Base-by-base conservation (phyloP, 768 basidiomycete genomes). In the Heimioporus sp. region DNA sequence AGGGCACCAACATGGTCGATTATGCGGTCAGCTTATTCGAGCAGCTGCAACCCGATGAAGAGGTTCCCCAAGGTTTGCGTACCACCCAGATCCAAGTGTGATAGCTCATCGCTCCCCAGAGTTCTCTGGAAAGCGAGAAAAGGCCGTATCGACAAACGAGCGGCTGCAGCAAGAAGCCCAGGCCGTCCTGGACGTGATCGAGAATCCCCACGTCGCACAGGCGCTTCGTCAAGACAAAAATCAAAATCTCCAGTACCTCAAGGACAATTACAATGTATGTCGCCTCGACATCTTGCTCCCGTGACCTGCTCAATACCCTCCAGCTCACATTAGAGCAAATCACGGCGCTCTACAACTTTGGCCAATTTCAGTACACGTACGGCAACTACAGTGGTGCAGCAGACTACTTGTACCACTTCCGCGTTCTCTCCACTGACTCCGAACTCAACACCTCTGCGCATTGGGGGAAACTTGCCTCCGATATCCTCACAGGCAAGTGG, bases 351-450 rank as follows among this genome's bases (percentile, higher is more conserved):
- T 98, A 99, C 78, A 92, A 94, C 74, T 98, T 96, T 73, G 97
- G 97, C 48, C 90, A 98, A 66, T 98, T 95, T 76, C 95, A 97
- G 74, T 99, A 92, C 73, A 91, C 96, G n/a, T 92, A 92, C 69
- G 97, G 97, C 40, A 92, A 93, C 71, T 99, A 99, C 77, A 87
- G 86, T 62, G 91, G 91, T 44, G 94, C 97, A 15, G 94, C 95
- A 43, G 93, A 98, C 72, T 98, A 97, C 74, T 80, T 99, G 50
- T 98, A 98, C 78, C 96, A 98, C 68, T 99, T 98, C 80, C 92
- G 95, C 50, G 88, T 98, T 20, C 86, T 99, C 54, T 96, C 95
- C 43, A 97, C 94, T 51, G 92, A 96, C 68, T 79, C 80, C 51
- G 90, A 95, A 46, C 88, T 96, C 66, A 94, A 91, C 73, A 88